phyloP scores from a whole-genome alignment of 225 moss, liverwort and hornwort genomes.

The Sphagnum tenellum region DNA sequence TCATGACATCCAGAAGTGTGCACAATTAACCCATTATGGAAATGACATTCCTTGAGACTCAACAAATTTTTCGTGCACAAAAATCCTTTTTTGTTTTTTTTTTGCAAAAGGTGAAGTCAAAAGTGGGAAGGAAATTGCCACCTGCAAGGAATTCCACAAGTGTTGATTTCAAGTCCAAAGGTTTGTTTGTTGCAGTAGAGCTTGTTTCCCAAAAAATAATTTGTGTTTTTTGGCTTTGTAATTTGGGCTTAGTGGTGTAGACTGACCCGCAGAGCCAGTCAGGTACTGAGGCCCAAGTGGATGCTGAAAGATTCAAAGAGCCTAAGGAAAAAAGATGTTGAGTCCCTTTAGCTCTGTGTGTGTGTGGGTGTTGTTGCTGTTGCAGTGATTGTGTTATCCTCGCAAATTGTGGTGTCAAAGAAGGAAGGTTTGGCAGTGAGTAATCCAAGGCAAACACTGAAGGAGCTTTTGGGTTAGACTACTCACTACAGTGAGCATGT shows the following conservation, averaged over 20 bases:
- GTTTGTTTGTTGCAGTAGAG: slow-evolving; percentile 14
- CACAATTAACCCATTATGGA: neutral
- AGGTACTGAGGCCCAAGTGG: neutral
- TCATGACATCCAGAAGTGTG: neutral
- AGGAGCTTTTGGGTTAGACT: too few species aligned
- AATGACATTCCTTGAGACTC: neutral
- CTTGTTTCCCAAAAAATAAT: too few species aligned
- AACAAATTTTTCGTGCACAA: neutral
- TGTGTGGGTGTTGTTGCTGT: neutral
- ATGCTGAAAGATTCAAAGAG: too few species aligned
- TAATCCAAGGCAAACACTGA: too few species aligned
- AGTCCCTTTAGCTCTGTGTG: too few species aligned
- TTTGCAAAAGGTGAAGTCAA: slow-evolving; percentile 79
- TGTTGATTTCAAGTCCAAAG: slow-evolving; percentile 87
- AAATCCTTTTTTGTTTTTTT: neutral
- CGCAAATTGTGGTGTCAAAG: too few species aligned
- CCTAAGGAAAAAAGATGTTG: too few species aligned
- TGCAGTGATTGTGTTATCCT: slow-evolving; percentile 87
- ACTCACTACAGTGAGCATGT: too few species aligned
- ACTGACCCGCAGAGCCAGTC: neutral
- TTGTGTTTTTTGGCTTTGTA: too few species aligned
- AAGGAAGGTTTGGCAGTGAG: too few species aligned
- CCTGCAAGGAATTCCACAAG: slow-evolving; percentile 78
- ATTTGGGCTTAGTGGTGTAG: too few species aligned
- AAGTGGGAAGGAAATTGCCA: slow-evolving; percentile 88